Base-by-base conservation (phyloP, 2,329 filamentous ascomycete species). In the Hymenoscyphus infarciens region DNA sequence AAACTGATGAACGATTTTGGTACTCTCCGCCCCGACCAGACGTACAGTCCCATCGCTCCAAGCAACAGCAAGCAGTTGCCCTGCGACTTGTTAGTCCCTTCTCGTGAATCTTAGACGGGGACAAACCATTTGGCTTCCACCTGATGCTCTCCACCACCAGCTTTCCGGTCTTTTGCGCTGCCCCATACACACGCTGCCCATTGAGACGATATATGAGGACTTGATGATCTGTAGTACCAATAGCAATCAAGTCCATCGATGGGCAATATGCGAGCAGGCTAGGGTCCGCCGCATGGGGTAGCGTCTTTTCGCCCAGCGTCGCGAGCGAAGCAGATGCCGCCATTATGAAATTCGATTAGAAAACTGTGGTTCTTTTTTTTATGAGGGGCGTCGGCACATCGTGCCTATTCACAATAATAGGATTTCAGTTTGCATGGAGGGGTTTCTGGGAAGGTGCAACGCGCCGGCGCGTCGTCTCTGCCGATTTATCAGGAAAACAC, bases 1-100 rank as follows among this genome's bases (percentile, higher is more conserved):
- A 70, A 91, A 88, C 70, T 89, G 85, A 74, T 95, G 89, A 22
- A 92, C 86, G 13, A 89, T 85, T 76, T 94, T 96, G 74, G 87
- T 90, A 69, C 86, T 93, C 74, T 95, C 92, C 25, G 92, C 78
- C 64, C 89, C 90, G 74, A 94, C 83, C 39, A 96, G 78, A 63
- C 91, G 87, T 22, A 95, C 85, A 6, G 84, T 84, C 31, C 90
- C 90, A 78, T 96, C 91, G 68, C 85, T 91, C 87, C 91, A 96
- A 55, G 87, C 91, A 15, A 95, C 85, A 15, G 92, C 92, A 61
- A 97, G 82, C 52, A 91, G 86, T 66, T 91, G 88, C 8, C 89
- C 87, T 89, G 55, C 19, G 33, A 39, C 27, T 27, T 33, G 19
- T 56, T n/a, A 64, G 49, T 39, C 15, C 16, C 2, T 45, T 35